These are phyloP conservation scores for Peronospora destructor DNA, from an alignment of 352 stramenopile species.

Conservation along the genomic window DNA sequence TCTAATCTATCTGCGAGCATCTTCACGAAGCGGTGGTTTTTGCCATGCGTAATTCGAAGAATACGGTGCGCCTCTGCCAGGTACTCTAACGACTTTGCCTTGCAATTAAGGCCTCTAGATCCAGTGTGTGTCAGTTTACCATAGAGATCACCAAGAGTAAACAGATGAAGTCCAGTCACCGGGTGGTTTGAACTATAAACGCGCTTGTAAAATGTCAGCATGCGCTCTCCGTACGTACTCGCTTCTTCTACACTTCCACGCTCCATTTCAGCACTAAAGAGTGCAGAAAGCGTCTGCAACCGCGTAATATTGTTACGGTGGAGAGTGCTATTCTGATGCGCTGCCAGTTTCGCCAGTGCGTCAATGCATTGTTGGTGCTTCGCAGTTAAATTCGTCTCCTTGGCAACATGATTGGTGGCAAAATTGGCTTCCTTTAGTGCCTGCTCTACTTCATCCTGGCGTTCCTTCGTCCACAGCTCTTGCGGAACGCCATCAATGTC, in stretches of 20 bases:
- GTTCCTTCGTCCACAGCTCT: constrained; percentile 31
- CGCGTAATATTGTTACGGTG: constrained; percentile 40
- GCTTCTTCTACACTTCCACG: constrained; percentile 26
- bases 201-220: constrained; percentile 53
- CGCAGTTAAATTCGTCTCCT: constrained; percentile 1
- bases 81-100: constrained; percentile 21
- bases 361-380: constrained; percentile 25
- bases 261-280: constrained; percentile 58
- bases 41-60: constrained; percentile 49
- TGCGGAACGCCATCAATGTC: constrained; percentile 40
- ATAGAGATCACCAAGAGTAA: constrained; percentile 57
- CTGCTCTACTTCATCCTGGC: constrained; percentile 23
- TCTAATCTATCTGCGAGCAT: constrained; percentile 33
- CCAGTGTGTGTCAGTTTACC: constrained; percentile 12
- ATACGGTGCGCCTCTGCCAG: constrained; percentile 36
- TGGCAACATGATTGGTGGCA: constrained; percentile 7
- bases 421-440: constrained; percentile 20
- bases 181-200: constrained; percentile 57
- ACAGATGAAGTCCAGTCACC: constrained; percentile 54
- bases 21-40: constrained; percentile 36
- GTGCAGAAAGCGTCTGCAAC: constrained; percentile 37
- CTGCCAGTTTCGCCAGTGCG: constrained; percentile 21
- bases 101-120: constrained; percentile 5
- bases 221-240: constrained; percentile 33
- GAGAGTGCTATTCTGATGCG: constrained; percentile 25